Base-by-base conservation (phyloP, 139 green algal genomes). In the Choricystis sp. region DNA sequence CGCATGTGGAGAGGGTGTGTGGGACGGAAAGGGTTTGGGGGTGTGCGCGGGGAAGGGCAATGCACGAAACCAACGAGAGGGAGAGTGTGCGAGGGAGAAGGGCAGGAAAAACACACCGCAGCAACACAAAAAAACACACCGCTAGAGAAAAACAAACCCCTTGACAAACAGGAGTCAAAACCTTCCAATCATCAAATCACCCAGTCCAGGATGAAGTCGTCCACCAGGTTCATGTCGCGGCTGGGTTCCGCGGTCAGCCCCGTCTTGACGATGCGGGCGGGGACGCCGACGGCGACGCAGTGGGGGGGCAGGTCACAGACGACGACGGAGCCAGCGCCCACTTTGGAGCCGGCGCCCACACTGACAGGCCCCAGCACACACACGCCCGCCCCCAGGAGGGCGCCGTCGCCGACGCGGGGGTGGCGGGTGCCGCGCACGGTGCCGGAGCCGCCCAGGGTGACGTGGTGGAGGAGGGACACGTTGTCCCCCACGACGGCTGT, bases 381-480 rank as follows among this genome's bases (percentile, higher is more conserved):
- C 2, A 86, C 88, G 2, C 87, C 89, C 19, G 89, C 89, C 1
- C 89, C 89, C 24, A 96, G 72, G 60, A 96, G 75, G 60, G 91
- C 89, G 9, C 89, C 89, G 62, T 93, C 76, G 2, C 83, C 86
- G 22, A 94, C 76, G n/a, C 64, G 83, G 0, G 86, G 86, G 68
- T 86, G 80, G 0, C 81, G 79, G 28, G 65, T 31, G 25, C 87
- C 87, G 20, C 72, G 84, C 58, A 81, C 81, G 2, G 78, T 93
- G 58, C 88, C 88, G 9, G 40, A 52, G 9, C 67, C 93, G 27
- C 93, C 93, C 4, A 99, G 75, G 3, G 91, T 97, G 16, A 99
- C 93, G 65, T 89, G 84, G 68, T 97, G 92, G 61, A 97, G 80
- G 75, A 98, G 89, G 4, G 85, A 95, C 3, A 95, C 89, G 70